These are phyloP conservation scores for Hemileccinum impolitum DNA, from an alignment of 768 basidiomycete genomes.

Conservation along the genomic window DNA sequence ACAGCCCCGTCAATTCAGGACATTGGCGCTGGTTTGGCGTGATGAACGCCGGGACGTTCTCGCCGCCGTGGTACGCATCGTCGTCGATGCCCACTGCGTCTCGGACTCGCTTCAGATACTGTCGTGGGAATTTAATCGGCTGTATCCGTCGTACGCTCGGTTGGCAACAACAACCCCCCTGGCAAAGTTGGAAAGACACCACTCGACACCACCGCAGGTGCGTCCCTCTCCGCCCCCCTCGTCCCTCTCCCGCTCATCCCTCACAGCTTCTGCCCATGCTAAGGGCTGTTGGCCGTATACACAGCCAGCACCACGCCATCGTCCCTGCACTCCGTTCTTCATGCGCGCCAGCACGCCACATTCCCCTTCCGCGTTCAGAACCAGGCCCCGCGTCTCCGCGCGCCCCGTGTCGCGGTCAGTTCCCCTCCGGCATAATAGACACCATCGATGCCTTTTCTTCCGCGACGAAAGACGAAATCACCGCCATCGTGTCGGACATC, in stretches of 20 bases:
- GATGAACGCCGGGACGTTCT: background rate
- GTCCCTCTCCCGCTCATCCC: too few relatives aligned
- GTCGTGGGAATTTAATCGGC: background rate
- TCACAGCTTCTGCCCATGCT: slow-evolving; percentile 66
- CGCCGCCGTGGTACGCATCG: background rate
- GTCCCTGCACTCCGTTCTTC: slow-evolving; percentile 4
- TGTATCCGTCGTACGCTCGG: background rate
- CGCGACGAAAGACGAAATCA: slow-evolving; percentile 12
- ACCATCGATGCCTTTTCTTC: slow-evolving; percentile 24
- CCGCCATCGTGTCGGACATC: slow-evolving; percentile 13
- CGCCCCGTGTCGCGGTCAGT: slow-evolving; percentile 8
- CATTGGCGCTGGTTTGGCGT: slow-evolving; percentile 1
- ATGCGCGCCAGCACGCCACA: background rate
- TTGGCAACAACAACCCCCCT: too few relatives aligned
- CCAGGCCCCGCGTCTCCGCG: background rate
- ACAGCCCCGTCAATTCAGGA: slow-evolving; percentile 16
- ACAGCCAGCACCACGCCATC: slow-evolving; percentile 51
- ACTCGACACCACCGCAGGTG: background rate
- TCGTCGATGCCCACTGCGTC: background rate
- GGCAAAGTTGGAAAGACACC: too few relatives aligned
- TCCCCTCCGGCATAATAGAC: slow-evolving; percentile 25
- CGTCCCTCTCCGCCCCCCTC: too few relatives aligned
- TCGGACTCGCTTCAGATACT: background rate
- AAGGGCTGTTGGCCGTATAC: slow-evolving; percentile 55
- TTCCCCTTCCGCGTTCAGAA: background rate